Evolutionary conservation across 2,329 filamentous ascomycete genomes (phyloP).

Genomic region (Fusarium citri): DNA sequence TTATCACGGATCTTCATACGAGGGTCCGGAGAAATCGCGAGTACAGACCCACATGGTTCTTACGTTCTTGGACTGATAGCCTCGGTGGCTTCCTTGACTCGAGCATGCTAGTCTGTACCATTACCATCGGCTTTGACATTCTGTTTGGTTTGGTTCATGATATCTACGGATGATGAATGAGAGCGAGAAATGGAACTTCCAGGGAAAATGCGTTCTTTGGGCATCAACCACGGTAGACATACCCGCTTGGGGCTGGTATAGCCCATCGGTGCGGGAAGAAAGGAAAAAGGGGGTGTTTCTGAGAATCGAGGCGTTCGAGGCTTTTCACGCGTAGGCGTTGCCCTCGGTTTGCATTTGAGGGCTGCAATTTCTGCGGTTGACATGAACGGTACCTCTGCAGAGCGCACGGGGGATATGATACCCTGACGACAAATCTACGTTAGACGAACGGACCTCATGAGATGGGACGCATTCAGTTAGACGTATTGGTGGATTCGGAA

Average conservation of each 20-base stretch:
- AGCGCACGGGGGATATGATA: slow-evolving; percentile 50
- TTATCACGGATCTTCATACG: slow-evolving; percentile 26
- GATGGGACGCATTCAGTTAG: slow-evolving; percentile 42
- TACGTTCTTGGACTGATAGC: slow-evolving; percentile 28
- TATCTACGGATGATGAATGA: slow-evolving; percentile 48
- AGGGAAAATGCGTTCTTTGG: slow-evolving; percentile 42
- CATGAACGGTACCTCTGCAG: slow-evolving; percentile 42
- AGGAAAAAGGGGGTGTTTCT: slow-evolving; percentile 26
- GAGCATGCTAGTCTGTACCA: slow-evolving; percentile 45
- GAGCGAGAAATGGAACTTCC: slow-evolving; percentile 42
- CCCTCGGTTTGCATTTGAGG: slow-evolving; percentile 44
- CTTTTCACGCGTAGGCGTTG: slow-evolving; percentile 44
- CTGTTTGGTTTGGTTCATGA: slow-evolving; percentile 48
- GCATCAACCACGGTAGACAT: slow-evolving; percentile 45
- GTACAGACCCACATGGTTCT: slow-evolving; percentile 36
- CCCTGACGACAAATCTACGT: slow-evolving; percentile 52
- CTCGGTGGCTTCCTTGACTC: slow-evolving; percentile 42
- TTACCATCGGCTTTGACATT: slow-evolving; percentile 48
- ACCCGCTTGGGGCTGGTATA: slow-evolving; percentile 41
- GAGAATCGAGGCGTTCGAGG: slow-evolving; percentile 45
- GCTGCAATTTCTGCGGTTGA: slow-evolving; percentile 46
- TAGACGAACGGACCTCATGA: slow-evolving; percentile 49
- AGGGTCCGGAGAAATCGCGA: slow-evolving; percentile 28
- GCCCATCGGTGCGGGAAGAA: slow-evolving; percentile 40
- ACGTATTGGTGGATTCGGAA: slow-evolving; percentile 40